Base-by-base conservation (phyloP, 2,329 filamentous ascomycete genomes). In the Seiridium cupressi region DNA sequence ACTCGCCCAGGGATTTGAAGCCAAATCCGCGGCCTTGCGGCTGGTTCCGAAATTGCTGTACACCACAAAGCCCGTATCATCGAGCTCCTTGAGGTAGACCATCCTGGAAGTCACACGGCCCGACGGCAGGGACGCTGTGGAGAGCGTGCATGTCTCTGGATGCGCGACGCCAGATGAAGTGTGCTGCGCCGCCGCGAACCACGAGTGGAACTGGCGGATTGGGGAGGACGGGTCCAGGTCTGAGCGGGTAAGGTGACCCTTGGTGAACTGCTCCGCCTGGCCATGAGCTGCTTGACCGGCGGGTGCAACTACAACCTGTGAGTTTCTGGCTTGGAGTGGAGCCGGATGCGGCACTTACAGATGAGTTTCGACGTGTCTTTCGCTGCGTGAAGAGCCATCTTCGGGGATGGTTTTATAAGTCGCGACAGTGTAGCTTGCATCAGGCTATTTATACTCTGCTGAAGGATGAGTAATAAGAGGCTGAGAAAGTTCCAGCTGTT, bases 21-120 rank as follows among this genome's bases (percentile, higher is more conserved):
- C 81, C 5, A 95, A 77, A 72, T 97, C 92, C 55, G 77, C 70
- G 0, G 88, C 85, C 78, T 89, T 86, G 69, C 83, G 78, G 61
- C 87, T 91, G 0, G 91, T 95, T 62, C 87, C 93, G 79, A 93
- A 94, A 76, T 99, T 99, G 70, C 87, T 90, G 81, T 98, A 99
- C 54, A 99, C 82, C 48, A 98, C 92, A 76, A 96, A 99, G 13
- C 93, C 93, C 4, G 75, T 68, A 58, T 81, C 76, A 74, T 98
- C 93, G 32, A 98, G 86, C 80, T 98, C 95, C 77, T 99, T 99
- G 66, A 99, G 84, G 77, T 98, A 99, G 44, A 99, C 92, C 66
- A 92, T 84, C 61, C 95, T 91, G 3, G 91, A 89, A 51, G 88
- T 92, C 26, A 98, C 90, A 51, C 90, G 88, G 62, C 95, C 95